Base-by-base conservation (phyloP, 2,329 filamentous ascomycete species). In the Arthrobotrys iridis region DNA sequence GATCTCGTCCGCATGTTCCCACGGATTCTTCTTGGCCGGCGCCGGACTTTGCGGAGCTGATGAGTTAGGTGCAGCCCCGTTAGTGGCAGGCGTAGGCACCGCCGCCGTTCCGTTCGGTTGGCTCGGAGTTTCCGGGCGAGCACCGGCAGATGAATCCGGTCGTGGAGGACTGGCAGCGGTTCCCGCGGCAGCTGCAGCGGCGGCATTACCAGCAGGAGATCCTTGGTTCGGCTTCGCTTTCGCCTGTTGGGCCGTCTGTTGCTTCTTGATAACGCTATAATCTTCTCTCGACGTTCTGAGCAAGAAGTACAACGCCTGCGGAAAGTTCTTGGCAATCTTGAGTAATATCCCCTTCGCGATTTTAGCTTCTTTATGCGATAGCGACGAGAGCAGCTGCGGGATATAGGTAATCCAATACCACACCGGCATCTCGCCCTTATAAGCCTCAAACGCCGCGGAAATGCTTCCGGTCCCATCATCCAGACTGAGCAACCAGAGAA, bases 321-420 rank as follows among this genome's bases (percentile, higher is more conserved):
- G 95, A 81, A 96, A 99, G 0, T 91, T 89, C 84, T 97, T 97
- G 60, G 95, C 95, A 80, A 99, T 93, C 85, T 95, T 96, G 22
- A 93, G 87, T 15, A 99, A 86, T 57, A 99, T 92, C 58, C 88
- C 88, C 81, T 95, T 91, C 46, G 94, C 92, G 52, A 96, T 90
- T 3, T 89, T 89, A 10, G 93, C 94, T 82, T 99, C 96, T 79
- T 94, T 93, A 80, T 97, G 90, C 1, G 92, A 92, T 58, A 99
- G 86, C 60, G 94, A 95, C 45, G 93, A 94, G 30, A 99, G 88
- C 43, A 99, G 87, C 82, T 99, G 95, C 15, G 95, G 95, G 77
- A 99, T 98, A 82, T 96, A 99, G 0, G 94, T 98, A 79, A 98
- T 97, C 95, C 95, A 99, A 83, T 98, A 99, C 95, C 95, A 99